These are phyloP conservation scores for Vitis cinerea DNA, from an alignment of 164 flowering plant genomes.

Conservation along the genomic window DNA sequence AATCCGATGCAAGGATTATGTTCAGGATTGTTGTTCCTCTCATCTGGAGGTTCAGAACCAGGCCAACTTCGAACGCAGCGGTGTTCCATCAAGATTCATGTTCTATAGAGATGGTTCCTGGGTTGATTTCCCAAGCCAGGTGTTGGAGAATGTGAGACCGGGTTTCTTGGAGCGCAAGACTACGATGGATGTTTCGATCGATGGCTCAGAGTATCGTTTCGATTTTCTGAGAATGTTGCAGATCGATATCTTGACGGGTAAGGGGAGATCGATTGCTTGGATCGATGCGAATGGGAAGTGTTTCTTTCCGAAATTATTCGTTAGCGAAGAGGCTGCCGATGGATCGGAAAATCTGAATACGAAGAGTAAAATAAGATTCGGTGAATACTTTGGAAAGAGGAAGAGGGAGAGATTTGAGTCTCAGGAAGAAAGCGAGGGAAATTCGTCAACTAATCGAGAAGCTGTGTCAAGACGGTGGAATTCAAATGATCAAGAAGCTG, in stretches of 20 bases:
- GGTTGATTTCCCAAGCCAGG: constrained; percentile 31
- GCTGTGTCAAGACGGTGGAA: constrained; percentile 7
- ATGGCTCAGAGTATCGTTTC: constrained; percentile 21
- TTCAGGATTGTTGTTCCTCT: background rate
- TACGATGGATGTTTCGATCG: constrained; percentile 23
- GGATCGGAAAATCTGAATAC: constrained; percentile 10
- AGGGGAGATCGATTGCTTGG: constrained; percentile 45
- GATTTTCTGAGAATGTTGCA: constrained; percentile 47
- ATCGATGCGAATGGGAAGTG: constrained; percentile 42
- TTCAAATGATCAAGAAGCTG: background rate
- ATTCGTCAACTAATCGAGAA: constrained; percentile 8
- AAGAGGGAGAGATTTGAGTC: constrained; percentile 10
- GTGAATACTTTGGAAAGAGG: constrained; percentile 14
- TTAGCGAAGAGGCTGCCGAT: constrained; percentile 10
- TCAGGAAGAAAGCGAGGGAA: constrained; percentile 18
- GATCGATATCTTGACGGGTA: constrained; percentile 29
- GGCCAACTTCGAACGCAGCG: constrained; percentile 34
- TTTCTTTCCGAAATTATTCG: constrained; percentile 40
- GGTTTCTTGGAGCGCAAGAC: constrained; percentile 28
- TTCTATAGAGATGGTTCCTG: constrained; percentile 29
- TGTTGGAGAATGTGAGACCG: constrained; percentile 16
- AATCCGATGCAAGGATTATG: no score
- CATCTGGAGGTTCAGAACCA: constrained; percentile 27
- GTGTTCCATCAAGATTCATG: constrained; percentile 32
- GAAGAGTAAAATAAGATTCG: constrained; percentile 24